Base-by-base conservation (phyloP, 352 stramenopile genomes). In the Globisporangium paddicum region DNA sequence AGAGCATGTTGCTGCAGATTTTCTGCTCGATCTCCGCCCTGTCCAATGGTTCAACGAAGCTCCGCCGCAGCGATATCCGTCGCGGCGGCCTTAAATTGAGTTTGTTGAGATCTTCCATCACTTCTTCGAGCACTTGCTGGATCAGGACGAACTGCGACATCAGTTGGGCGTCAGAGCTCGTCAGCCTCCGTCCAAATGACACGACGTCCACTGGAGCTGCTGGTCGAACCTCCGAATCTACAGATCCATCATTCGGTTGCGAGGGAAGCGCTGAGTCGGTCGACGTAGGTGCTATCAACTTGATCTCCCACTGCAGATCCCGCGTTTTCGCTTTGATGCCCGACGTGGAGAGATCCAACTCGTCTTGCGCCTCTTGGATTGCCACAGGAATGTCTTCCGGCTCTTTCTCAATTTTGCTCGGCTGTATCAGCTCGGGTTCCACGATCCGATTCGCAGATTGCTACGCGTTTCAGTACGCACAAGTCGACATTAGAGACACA, bases 1-100 rank as follows among this genome's bases (percentile, higher is more conserved):
- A 80, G 11, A 73, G 50, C 63, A 80, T 63, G 47, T 80, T 80
- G n/a, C 70, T 52, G 25, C 25, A 16, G 30, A 80, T 65, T 50
- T 77, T 80, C 19, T 48, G 38, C 52, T 77, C 68, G 13, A 69
- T 48, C 10, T 38, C 40, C 32, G 38, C 60, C 21, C 38, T 75
- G 30, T 42, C 28, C 5, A 32, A 0, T 47, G 5, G 6, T 16
- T 62, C 35, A 4, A n/a, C 13, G 3, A 14, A 45, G 54, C 23
- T 60, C 37, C 23, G 53, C 23, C 7, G 65, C 45, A 42, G 6
- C 10, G 47, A 66, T 32, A 61, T 56, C 3, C 67, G 56, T 5
- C 47, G 14, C 23, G 47, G 49, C 1, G 40, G 32, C 32, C 23
- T 16, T 6, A 55, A 10, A 16, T 56, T 62, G 23, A 62, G 56